Percentiles rank a stretch among this genome's conserved stretches.
phyloP scores from a whole-genome alignment of 768 basidiomycete species.

The Tricholoma saponaceum region DNA sequence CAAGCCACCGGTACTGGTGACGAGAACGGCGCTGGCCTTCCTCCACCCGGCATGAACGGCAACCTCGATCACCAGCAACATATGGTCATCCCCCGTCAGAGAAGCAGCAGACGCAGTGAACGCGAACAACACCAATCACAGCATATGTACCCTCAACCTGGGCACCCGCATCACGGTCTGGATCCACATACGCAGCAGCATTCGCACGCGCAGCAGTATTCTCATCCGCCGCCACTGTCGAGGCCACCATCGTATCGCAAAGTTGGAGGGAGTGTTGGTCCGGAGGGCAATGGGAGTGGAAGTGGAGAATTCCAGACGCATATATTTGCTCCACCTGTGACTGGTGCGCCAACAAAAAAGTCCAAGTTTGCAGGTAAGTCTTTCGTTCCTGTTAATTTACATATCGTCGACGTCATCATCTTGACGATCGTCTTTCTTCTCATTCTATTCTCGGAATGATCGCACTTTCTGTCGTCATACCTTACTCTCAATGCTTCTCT shows the following conservation, averaged over 20 bases:
- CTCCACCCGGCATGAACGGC: not conserved
- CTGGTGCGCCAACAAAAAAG: conserved; percentile 70
- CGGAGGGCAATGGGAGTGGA: conserved; percentile 14
- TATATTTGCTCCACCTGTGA: conserved; percentile 70
- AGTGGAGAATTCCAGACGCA: conserved; percentile 53
- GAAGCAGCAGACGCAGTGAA: not conserved
- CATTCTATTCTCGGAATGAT: not conserved
- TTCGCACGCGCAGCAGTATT: too few species aligned
- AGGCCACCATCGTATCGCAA: not conserved
- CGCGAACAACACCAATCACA: not conserved
- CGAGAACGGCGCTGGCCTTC: not conserved
- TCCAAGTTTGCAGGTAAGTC: conserved; percentile 35
- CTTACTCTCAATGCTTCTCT: too few species aligned
- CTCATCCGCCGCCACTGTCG: not conserved
- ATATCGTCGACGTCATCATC: too few species aligned
- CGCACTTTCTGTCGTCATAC: too few species aligned
- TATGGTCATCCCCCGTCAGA: not conserved
- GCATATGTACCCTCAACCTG: conserved; percentile 3
- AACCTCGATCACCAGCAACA: not conserved
- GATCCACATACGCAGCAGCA: too few species aligned
- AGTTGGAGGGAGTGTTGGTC: conserved; percentile 4
- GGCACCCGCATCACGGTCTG: too few species aligned
- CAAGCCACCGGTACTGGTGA: conserved; percentile 28
- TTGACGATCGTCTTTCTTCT: not conserved
- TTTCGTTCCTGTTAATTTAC: too few species aligned